A percentile compares a stretch with the other conserved stretches of the same genome.
phyloP scores from a whole-genome alignment of 2,329 filamentous ascomycete genomes.

The Penicillium italicum region DNA sequence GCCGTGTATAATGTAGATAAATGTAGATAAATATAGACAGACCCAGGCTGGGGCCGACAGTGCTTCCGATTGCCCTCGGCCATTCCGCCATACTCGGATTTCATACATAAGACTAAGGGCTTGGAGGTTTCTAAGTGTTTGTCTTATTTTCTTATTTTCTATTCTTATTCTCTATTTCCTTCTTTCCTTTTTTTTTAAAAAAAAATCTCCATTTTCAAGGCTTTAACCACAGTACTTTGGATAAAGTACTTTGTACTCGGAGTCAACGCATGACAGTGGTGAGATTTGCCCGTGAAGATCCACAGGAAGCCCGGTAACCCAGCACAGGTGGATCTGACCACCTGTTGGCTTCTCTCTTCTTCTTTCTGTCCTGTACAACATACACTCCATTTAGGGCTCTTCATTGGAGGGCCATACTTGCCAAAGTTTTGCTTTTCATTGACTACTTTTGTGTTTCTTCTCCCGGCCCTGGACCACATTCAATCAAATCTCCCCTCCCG shows the following conservation, averaged over 20 bases:
- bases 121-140: background rate
- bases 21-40: no score
- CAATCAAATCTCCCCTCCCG: background rate
- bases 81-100: background rate
- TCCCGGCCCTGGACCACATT: background rate
- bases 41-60: background rate
- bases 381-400: background rate
- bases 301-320: background rate
- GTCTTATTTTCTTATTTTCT: background rate
- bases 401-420: background rate
- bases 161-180: no score
- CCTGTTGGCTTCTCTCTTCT: constrained; percentile 9
- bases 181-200: background rate
- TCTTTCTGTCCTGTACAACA: background rate
- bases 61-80: constrained; percentile 1
- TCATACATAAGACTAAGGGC: background rate
- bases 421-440: background rate
- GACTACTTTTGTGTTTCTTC: background rate
- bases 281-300: constrained; percentile 4
- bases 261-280: constrained; percentile 4
- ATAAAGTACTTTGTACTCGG: background rate
- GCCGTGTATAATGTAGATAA: no score
- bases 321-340: constrained; percentile 6
- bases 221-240: background rate
- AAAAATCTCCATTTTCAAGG: background rate